Evolutionary conservation across 768 basidiomycete genomes (phyloP), one percentile per base, ranked within the genome.

Genomic region (Russula griseocarnosa): DNA sequence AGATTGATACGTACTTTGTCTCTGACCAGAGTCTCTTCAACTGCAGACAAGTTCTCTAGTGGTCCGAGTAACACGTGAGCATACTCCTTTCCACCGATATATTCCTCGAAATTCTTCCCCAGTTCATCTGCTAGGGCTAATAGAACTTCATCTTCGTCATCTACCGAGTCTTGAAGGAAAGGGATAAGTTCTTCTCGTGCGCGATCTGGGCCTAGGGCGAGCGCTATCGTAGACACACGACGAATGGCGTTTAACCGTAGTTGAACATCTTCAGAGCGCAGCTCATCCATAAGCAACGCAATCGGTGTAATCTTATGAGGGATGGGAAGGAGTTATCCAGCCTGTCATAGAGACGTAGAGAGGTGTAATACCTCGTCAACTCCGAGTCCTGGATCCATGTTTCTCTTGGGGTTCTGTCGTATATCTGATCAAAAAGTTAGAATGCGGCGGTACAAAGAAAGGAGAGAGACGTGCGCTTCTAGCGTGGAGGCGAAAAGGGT

Each of bases 101-200:
- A 98, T 67, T 98, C 92, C 71, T 94, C 88, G 70, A 98, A 96
- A 72, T 83, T 87, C 73, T 83, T 83, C 47, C 97, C 97, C 24
- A 99, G 78, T 73, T 98, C 97, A 70, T 98, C 96, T 22, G 96
- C 94, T 56, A 99, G 80, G 6, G 95, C 96, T 51, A 99, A 82
- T 47, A 99, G 80, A 34, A 99, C 95, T 72, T 99, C 97, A 75
- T 99, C 97, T 76, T 99, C 97, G 72, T 99, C 97, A 75, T 99
- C 97, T 69, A 99, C 87, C n/a, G 94, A 95, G 72, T 99, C 96
- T 78, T 94, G 93, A 59, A 99, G 84, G 79, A 99, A 99, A 1
- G 94, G 92, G 66, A 99, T 84, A 69, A 99, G 84, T 74, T 99
- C 97, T 60, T 94, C 90, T 67, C 96, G 86, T 28, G 95, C 92